Conservation (phyloP, 805 yeast species). For the Candida awuae region DNA sequence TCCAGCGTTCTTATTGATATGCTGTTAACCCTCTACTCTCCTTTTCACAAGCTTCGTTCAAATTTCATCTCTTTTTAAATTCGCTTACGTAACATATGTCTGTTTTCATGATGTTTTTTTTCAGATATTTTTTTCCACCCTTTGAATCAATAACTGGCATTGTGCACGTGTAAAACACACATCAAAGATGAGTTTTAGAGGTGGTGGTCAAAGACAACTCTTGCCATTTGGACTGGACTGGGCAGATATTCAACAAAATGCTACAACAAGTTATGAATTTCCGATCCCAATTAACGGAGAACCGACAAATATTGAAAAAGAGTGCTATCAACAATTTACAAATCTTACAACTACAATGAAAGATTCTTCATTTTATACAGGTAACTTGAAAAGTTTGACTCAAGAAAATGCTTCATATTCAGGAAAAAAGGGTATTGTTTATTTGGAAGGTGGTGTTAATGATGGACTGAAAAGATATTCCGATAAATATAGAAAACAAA, state of each 20-base stretch:
- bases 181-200: slow-evolving; percentile 46
- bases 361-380: slow-evolving; percentile 64
- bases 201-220: slow-evolving; percentile 35
- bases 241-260: slow-evolving; percentile 45
- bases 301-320: slow-evolving; percentile 41
- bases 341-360: slow-evolving; percentile 44
- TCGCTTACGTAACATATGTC: no score
- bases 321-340: slow-evolving; percentile 47
- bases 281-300: slow-evolving; percentile 61
- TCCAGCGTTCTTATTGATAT: no score
- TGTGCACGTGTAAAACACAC: no score
- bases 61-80: no score
- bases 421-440: slow-evolving; percentile 5
- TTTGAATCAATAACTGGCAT: no score
- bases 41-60: no score
- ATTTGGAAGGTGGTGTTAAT: slow-evolving; percentile 36
- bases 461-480: slow-evolving; percentile 80
- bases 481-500: slow-evolving; percentile 66
- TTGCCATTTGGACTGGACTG: slow-evolving; percentile 72
- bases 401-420: background rate
- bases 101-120: no score
- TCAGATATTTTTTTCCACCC: no score
- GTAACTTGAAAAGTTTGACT: slow-evolving; percentile 31
- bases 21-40: no score
- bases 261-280: slow-evolving; percentile 29